A percentile compares a stretch with the other conserved stretches of the same genome.
These are phyloP conservation scores for Ceratocystis colombiana DNA, from an alignment of 2,329 filamentous ascomycete species.

Conservation along the genomic window DNA sequence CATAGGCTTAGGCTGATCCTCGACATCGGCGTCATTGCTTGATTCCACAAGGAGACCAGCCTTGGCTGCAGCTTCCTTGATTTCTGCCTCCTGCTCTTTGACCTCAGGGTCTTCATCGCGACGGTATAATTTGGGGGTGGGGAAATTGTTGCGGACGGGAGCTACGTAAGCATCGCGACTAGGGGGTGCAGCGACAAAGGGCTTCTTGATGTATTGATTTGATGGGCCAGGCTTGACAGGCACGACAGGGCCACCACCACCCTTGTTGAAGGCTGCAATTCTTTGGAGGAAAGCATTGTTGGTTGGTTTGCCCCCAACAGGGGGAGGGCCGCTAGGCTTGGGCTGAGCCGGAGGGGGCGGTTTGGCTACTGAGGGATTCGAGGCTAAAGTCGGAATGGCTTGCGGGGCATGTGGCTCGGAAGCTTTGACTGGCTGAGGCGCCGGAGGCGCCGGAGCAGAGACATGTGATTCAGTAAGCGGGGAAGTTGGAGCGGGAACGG, in stretches of 20 bases:
- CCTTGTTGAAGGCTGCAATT: constrained; percentile 93
- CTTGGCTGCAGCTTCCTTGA: constrained; percentile 55
- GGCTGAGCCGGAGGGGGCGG: constrained; percentile 28
- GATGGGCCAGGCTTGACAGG: constrained; percentile 74
- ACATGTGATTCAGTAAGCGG: constrained; percentile 30
- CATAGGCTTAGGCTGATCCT: constrained; percentile 81
- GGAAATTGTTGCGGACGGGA: constrained; percentile 53
- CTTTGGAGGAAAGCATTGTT: constrained; percentile 81
- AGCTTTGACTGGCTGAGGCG: constrained; percentile 30
- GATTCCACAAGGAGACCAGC: constrained; percentile 49
- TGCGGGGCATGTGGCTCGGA: constrained; percentile 32
- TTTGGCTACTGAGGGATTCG: constrained; percentile 33
- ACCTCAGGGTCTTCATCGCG: constrained; percentile 78
- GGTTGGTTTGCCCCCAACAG: constrained; percentile 61
- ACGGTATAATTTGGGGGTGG: constrained; percentile 65
- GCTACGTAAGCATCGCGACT: constrained; percentile 87
- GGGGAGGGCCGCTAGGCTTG: constrained; percentile 51
- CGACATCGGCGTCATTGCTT: constrained; percentile 47
- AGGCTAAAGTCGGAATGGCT: constrained; percentile 34
- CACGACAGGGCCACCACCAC: constrained; percentile 72
- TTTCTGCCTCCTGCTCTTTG: constrained; percentile 55
- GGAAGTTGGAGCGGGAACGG: constrained; percentile 32
- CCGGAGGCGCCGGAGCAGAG: constrained; percentile 29
- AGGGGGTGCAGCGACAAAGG: constrained; percentile 88
- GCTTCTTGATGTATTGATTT: constrained; percentile 82